Base-by-base conservation (phyloP, 257 asterid species). In the Salvia splendens region DNA sequence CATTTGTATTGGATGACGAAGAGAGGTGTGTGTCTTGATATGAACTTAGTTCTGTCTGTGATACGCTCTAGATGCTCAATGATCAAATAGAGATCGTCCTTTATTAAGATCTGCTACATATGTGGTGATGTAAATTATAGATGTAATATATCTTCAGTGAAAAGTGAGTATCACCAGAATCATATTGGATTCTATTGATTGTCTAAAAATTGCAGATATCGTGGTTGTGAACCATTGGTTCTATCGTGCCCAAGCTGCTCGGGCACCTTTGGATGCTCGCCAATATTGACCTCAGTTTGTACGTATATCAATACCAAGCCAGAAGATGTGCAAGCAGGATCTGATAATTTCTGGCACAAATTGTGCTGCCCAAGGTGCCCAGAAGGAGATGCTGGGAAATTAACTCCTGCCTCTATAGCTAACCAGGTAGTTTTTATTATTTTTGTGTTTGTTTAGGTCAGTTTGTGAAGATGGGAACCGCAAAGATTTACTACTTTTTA, bases 241-340 rank as follows among this genome's bases (percentile, higher is more conserved):
- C 77, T 94, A 79, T 67, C 95, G 61, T 94, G 99, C 83, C 96
- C 96, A 46, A 80, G 87, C 81, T 94, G 97, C 86, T 85, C 85
- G 6, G 68, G 69, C 52, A 77, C 86, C 75, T 80, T 91, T 40
- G 80, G 79, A 58, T 91, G 97, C 76, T 81, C 88, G 16, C 77
- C 97, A 35, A 72, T 92, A 67, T 71, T 87, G 60, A 84, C 85
- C 78, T 83, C 92, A 42, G 73, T 91, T 71, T 83, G 85, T 72
- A 82, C 85, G 58, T 72, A 67, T 67, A 69, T 82, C 72, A 63
- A 70, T 80, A 76, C 76, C 74, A 86, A 86, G 67, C 75, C 87
- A 66, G 75, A 76, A 16, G 91, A 78, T 17, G 20, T 16, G 56
- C 80, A 77, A 63, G 75, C 79, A 56, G 84, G 70, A 71, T 47